These are phyloP conservation scores for Talinum fruticosum DNA, from an alignment of 148 eudicot species.

Conservation along the genomic window DNA sequence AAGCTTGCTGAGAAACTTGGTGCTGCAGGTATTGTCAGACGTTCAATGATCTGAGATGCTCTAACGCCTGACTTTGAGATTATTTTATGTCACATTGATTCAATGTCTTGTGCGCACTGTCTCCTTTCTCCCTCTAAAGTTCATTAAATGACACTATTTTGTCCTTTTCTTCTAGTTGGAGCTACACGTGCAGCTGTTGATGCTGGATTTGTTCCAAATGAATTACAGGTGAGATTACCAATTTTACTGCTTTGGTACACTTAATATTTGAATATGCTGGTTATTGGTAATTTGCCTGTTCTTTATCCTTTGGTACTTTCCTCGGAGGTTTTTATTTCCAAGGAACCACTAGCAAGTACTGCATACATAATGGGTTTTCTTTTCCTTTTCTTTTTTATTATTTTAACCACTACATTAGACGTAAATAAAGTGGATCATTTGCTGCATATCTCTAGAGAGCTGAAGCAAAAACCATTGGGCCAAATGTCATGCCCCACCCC, in stretches of 20 bases:
- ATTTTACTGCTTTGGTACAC: neutral
- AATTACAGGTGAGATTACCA: slow-evolving; percentile 61
- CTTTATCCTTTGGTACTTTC: neutral
- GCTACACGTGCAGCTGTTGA: slow-evolving; percentile 99
- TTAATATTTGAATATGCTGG: too few species aligned
- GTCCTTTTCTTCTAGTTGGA: slow-evolving; percentile 55
- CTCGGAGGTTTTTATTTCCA: neutral
- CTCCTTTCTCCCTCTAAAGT: neutral
- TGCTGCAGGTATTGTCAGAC: slow-evolving; percentile 65
- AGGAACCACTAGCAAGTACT: neutral
- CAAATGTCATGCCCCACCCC: neutral
- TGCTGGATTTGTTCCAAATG: slow-evolving; percentile 95
- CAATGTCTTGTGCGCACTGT: neutral
- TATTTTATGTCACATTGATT: slow-evolving; percentile 2
- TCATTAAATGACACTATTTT: neutral
- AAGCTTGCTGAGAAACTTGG: slow-evolving; percentile 96
- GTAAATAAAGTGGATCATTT: neutral
- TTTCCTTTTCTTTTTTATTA: neutral
- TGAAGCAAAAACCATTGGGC: neutral
- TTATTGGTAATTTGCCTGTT: neutral
- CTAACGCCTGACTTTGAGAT: neutral
- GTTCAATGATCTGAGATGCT: neutral
- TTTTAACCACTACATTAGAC: neutral
- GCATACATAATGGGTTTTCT: neutral
- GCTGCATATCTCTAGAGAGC: neutral